phyloP scores from a whole-genome alignment of 2,329 filamentous ascomycete species.

The Trichoderma brevicompactum region DNA sequence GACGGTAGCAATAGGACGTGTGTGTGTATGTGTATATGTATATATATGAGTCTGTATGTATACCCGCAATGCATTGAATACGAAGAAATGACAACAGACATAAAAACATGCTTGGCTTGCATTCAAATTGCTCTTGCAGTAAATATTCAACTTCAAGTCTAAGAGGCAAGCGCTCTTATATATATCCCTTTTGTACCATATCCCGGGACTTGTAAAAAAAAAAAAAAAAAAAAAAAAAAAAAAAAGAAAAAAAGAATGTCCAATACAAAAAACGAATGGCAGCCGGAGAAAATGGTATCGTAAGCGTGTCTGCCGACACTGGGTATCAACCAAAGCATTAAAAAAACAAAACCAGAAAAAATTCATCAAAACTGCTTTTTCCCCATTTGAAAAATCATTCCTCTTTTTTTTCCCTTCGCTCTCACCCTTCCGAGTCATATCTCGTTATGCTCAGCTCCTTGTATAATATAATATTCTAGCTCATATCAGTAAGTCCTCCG shows the following conservation, averaged over 20 bases:
- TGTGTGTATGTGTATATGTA: constrained; percentile 17
- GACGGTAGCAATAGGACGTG: not conserved
- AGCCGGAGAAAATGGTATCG: constrained; percentile 23
- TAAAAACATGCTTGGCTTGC: not conserved
- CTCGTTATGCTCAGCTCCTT: not conserved
- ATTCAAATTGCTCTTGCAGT: not conserved
- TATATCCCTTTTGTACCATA: constrained; percentile 24
- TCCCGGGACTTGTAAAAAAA: constrained; percentile 14
- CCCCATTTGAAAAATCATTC: not conserved
- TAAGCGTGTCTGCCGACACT: constrained; percentile 27
- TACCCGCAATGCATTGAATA: constrained; percentile 22
- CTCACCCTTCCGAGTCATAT: not conserved
- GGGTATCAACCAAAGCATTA: constrained; percentile 30
- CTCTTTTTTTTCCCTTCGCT: not conserved
- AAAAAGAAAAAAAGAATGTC: constrained; percentile 22
- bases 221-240: constrained; percentile 20
- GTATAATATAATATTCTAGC: constrained; percentile 33
- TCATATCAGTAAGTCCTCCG: constrained; percentile 50
- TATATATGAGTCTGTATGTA: constrained; percentile 20
- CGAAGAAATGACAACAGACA: constrained; percentile 10
- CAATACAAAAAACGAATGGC: constrained; percentile 25
- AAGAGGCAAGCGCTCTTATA: constrained; percentile 9
- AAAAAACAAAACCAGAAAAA: not conserved
- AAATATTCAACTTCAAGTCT: constrained; percentile 11
- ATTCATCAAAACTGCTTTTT: constrained; percentile 16